These are phyloP conservation scores for Mycena sanguinolenta DNA, from an alignment of 768 basidiomycete genomes.

Conservation along the genomic window DNA sequence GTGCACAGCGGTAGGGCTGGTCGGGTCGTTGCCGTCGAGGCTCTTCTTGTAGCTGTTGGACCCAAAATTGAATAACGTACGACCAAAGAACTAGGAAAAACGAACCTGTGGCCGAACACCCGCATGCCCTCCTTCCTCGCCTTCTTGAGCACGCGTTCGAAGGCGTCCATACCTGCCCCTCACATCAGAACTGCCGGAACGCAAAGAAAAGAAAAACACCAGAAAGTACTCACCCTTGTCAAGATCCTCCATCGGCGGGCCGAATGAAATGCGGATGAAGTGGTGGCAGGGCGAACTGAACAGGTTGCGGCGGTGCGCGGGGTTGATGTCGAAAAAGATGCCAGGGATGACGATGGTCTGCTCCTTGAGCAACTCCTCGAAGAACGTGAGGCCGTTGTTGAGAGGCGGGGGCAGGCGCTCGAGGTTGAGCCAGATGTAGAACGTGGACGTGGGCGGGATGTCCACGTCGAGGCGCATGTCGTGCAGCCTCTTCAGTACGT, in stretches of 20 bases:
- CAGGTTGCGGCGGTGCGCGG: conserved; percentile 86
- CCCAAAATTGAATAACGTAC: background rate
- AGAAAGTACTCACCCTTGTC: conserved; percentile 68
- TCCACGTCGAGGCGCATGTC: conserved; percentile 83
- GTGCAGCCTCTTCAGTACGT: conserved; percentile 86
- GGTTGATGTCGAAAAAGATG: conserved; percentile 90
- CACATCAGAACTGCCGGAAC: conserved; percentile 18
- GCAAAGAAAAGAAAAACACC: background rate
- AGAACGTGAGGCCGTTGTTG: conserved; percentile 94
- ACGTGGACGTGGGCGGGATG: conserved; percentile 84
- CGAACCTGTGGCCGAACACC: conserved; percentile 75
- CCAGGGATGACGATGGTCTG: conserved; percentile 93
- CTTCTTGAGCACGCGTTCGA: conserved; percentile 80
- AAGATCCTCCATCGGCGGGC: conserved; percentile 83
- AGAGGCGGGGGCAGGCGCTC: conserved; percentile 83
- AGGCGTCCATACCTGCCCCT: conserved; percentile 84
- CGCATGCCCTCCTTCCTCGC: conserved; percentile 72
- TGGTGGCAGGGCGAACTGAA: conserved; percentile 93
- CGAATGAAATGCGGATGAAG: conserved; percentile 90
- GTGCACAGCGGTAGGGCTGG: background rate
- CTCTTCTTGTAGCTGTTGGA: conserved; percentile 62
- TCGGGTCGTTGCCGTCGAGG: conserved; percentile 46
- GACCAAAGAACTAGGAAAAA: background rate
- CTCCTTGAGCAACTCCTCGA: conserved; percentile 93
- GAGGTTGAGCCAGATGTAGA: conserved; percentile 95